These are phyloP conservation scores for Hymenoscyphus albidus DNA, from an alignment of 2,329 filamentous ascomycete genomes.

Conservation along the genomic window DNA sequence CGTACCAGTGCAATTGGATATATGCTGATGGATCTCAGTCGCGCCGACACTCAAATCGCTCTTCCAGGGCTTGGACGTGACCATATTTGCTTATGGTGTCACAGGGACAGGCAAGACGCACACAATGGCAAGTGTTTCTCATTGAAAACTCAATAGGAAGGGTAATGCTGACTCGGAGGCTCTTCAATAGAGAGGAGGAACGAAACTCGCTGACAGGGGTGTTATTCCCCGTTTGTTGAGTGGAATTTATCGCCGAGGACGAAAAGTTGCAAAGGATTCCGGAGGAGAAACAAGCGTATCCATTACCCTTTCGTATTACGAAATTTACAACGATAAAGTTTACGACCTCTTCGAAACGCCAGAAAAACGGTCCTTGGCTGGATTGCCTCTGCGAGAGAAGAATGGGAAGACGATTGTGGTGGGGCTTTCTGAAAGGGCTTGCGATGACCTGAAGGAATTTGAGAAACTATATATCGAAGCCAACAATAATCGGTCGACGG, in stretches of 20 bases:
- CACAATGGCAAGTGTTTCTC: slow-evolving; percentile 58
- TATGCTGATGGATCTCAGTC: slow-evolving; percentile 50
- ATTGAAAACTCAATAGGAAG: too few relatives aligned
- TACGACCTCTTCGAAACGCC: slow-evolving; percentile 85
- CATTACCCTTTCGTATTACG: slow-evolving; percentile 84
- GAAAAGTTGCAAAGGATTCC: slow-evolving; percentile 80
- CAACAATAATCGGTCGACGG: slow-evolving; percentile 85
- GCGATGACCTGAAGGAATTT: slow-evolving; percentile 83
- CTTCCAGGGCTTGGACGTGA: slow-evolving; percentile 84
- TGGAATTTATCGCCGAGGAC: slow-evolving; percentile 76
- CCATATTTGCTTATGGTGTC: slow-evolving; percentile 88
- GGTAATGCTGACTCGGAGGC: too few relatives aligned
- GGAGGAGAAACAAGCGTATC: slow-evolving; percentile 65
- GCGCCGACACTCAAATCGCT: slow-evolving; percentile 86
- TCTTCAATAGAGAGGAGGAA: slow-evolving; percentile 59
- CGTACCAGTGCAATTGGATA: neutral
- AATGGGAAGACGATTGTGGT: slow-evolving; percentile 84
- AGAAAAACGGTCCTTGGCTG: slow-evolving; percentile 72
- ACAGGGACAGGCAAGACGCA: slow-evolving; percentile 94
- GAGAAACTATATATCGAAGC: slow-evolving; percentile 86
- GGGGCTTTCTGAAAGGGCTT: slow-evolving; percentile 77
- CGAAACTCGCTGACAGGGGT: slow-evolving; percentile 79
- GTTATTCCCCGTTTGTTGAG: slow-evolving; percentile 84
- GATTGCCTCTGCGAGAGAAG: slow-evolving; percentile 79
- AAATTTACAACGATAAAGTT: slow-evolving; percentile 96